A percentile compares a stretch with the other conserved stretches of the same genome.
Evolutionary conservation across 352 stramenopile species (phyloP).

Genomic region (Discostella stelligera): DNA sequence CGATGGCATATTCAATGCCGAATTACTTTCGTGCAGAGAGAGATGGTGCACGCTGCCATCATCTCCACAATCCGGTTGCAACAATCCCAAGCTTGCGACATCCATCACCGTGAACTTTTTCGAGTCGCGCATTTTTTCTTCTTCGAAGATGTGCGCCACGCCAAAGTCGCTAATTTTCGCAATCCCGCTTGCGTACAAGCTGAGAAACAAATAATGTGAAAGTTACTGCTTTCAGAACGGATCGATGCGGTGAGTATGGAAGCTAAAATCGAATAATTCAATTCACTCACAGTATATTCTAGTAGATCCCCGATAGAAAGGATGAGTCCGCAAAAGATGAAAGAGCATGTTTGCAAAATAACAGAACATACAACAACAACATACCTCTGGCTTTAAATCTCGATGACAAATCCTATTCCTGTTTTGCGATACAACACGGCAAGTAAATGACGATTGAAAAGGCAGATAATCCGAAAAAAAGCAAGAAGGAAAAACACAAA

Average conservation of each 20-base stretch:
- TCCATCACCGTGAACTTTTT: conserved; percentile 2
- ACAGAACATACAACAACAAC: neutral
- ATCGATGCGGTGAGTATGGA: neutral
- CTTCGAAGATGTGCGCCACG: conserved; percentile 83
- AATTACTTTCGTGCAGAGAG: conserved; percentile 61
- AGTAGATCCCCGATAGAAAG: neutral
- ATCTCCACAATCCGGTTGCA: conserved; percentile 2
- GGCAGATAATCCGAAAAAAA: neutral
- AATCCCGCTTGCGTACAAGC: conserved; percentile 79
- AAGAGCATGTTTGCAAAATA: neutral
- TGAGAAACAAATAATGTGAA: conserved; percentile 9
- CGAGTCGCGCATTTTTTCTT: conserved; percentile 55
- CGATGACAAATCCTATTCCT: conserved; percentile 83
- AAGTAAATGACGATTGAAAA: neutral
- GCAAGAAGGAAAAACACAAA: neutral
- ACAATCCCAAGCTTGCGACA: neutral
- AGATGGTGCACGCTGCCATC: conserved; percentile 24
- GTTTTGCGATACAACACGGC: neutral
- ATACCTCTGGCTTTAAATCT: conserved; percentile 92
- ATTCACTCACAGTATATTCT: conserved; percentile 90
- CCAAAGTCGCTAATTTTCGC: conserved; percentile 91
- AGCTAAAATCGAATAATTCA: neutral
- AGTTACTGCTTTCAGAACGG: neutral
- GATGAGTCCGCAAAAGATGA: neutral
- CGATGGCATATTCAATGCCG: conserved; percentile 60